Conservation (phyloP, 495 filamentous ascomycete genomes). For the Tuber indicum region DNA sequence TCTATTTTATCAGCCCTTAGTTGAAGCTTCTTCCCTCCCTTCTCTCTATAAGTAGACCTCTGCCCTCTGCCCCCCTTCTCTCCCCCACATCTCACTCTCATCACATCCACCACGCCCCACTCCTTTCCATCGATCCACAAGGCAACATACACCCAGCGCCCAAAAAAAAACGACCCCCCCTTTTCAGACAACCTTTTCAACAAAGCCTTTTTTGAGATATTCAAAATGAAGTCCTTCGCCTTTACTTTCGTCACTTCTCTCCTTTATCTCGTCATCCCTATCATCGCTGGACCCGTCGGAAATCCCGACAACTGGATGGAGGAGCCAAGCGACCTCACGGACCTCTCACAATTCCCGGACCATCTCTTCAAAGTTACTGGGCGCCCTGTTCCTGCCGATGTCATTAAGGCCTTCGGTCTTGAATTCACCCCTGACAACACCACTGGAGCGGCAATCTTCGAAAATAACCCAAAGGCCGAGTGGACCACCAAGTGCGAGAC, state of each 20-base stretch:
- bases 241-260: background rate
- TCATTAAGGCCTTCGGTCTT: background rate
- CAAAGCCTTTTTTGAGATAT: background rate
- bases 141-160: background rate
- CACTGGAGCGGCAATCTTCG: background rate
- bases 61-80: background rate
- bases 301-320: background rate
- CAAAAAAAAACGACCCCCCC: background rate
- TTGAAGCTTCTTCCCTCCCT: background rate
- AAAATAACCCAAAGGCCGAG: background rate
- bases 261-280: background rate
- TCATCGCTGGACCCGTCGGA: background rate
- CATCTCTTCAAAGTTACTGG: background rate
- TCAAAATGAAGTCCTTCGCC: background rate
- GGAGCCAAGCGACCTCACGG: background rate
- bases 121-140: background rate
- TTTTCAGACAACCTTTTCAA: background rate
- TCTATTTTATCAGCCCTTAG: background rate
- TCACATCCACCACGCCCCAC: background rate
- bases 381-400: background rate
- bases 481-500: conserved; percentile 2
- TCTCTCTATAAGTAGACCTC: background rate
- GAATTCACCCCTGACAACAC: background rate
- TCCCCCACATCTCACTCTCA: background rate
- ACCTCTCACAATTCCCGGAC: background rate